Percentiles rank a stretch among this genome's conserved stretches.
phyloP scores from a whole-genome alignment of 257 asterid species.

The Solanum commersonii region DNA sequence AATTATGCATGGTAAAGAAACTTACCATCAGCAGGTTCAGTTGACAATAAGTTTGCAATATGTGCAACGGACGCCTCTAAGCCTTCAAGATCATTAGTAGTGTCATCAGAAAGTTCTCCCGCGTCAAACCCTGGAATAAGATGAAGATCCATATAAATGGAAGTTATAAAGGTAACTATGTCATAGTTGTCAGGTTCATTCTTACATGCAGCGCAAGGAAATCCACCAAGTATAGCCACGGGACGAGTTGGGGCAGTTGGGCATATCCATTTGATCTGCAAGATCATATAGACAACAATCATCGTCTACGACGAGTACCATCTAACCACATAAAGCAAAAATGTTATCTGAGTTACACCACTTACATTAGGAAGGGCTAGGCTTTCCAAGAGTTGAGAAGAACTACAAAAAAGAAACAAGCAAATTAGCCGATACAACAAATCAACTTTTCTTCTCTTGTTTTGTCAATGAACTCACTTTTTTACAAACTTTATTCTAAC shows the following conservation, averaged over 20 bases:
- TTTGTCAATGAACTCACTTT: not conserved
- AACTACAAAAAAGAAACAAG: slow-evolving; percentile 42
- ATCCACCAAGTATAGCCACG: slow-evolving; percentile 88
- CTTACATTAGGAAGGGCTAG: slow-evolving; percentile 91
- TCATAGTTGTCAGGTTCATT: slow-evolving; percentile 11
- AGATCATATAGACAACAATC: slow-evolving; percentile 50
- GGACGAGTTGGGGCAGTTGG: slow-evolving; percentile 99
- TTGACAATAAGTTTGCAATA: slow-evolving; percentile 76
- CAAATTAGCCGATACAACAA: slow-evolving; percentile 17
- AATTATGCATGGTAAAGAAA: slow-evolving; percentile 37
- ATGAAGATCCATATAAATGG: not conserved
- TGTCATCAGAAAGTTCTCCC: slow-evolving; percentile 90
- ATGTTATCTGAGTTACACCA: not conserved
- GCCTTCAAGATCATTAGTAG: slow-evolving; percentile 83
- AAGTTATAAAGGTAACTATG: slow-evolving; percentile 45
- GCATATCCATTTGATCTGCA: slow-evolving; percentile 98
- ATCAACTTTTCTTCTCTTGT: not conserved
- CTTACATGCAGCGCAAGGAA: slow-evolving; percentile 95
- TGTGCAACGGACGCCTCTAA: slow-evolving; percentile 91
- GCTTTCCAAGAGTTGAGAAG: slow-evolving; percentile 85
- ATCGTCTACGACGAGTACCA: not conserved
- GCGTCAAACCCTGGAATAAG: slow-evolving; percentile 71
- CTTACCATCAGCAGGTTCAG: slow-evolving; percentile 92
- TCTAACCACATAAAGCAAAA: not conserved
- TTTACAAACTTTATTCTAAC: not conserved